Evolutionary conservation across 2,329 filamentous ascomycete species (phyloP).

Genomic region (Penicillium sp.): DNA sequence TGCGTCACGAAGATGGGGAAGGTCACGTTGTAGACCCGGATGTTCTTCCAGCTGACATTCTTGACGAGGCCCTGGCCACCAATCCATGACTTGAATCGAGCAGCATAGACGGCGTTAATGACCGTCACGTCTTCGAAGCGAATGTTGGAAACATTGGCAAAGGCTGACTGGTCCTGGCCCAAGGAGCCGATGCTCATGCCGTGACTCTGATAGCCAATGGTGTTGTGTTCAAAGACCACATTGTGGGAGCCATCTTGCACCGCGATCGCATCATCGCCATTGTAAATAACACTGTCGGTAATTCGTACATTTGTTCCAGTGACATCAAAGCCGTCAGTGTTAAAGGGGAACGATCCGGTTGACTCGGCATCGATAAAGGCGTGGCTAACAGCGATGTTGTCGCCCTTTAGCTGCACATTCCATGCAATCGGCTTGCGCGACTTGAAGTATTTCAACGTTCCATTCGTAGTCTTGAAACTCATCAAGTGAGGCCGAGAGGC

Average conservation of each 20-base stretch:
- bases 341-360: constrained; percentile 45
- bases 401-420: constrained; percentile 44
- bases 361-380: constrained; percentile 45
- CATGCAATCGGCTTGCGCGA: constrained; percentile 49
- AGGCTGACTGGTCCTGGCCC: constrained; percentile 39
- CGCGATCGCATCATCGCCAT: constrained; percentile 50
- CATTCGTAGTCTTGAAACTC: constrained; percentile 41
- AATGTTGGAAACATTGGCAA: constrained; percentile 47
- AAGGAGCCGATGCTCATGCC: constrained; percentile 50
- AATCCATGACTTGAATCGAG: constrained; percentile 50
- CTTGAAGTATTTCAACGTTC: constrained; percentile 44
- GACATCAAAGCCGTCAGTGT: constrained; percentile 42
- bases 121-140: constrained; percentile 49
- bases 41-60: constrained; percentile 50
- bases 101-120: constrained; percentile 45
- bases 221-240: constrained; percentile 43
- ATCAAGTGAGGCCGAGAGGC: constrained; percentile 46
- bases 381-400: constrained; percentile 45
- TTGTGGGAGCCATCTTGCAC: constrained; percentile 43
- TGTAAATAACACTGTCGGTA: constrained; percentile 40
- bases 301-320: constrained; percentile 33
- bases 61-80: constrained; percentile 47
- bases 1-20: constrained; percentile 53
- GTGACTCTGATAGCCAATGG: constrained; percentile 49
- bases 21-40: constrained; percentile 47